Evolutionary conservation across 768 basidiomycete genomes (phyloP), one percentile per base, ranked within the genome.

Genomic region (Boletus vermiculosoides): DNA sequence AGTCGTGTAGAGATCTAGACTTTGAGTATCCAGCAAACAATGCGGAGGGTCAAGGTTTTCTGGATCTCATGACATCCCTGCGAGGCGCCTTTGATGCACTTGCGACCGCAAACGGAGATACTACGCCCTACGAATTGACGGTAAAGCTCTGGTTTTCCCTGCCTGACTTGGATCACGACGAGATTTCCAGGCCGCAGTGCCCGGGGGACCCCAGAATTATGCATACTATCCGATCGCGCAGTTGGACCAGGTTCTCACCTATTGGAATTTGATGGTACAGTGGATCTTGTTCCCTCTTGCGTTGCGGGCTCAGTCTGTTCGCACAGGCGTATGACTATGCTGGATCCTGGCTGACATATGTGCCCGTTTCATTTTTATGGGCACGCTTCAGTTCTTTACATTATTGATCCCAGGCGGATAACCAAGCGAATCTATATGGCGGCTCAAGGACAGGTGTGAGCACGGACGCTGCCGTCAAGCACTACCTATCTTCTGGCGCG

Each of bases 231-330:
- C 78, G 5, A 75, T 92, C 18, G 66, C 79, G 8, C 80, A 85
- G 61, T 85, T 93, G 84, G 80, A 90, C 64, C 63, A 66, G 18
- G 85, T 83, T 8, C 67, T 94, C 50, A 80, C 76, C 45, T 89
- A 84, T 74, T 92, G 90, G 90, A 91, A 93, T 66, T 69, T 93
- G 51, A 92, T 93, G 91, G 88, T 83, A 45, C 23, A 66, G 28
- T 1, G 7, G 15, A 45, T 34, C 57, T 47, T 18, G 23, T 45
- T 37, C 34, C 22, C 10, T 39, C 25, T 37, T 31, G 36, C 7
- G 2, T 20, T 28, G 30, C 10, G 39, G 18, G 22, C 51, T 49
- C 7, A 63, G 28, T 25, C 52, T 50, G 5, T 6, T 44, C 18
- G 41, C 18, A 59, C 15, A 87, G 86, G 84, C 84, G 16, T 88